Percentiles rank a stretch among this genome's conserved stretches.
Evolutionary conservation across 768 basidiomycete species (phyloP).

Genomic region (Steccherinum ochraceum): DNA sequence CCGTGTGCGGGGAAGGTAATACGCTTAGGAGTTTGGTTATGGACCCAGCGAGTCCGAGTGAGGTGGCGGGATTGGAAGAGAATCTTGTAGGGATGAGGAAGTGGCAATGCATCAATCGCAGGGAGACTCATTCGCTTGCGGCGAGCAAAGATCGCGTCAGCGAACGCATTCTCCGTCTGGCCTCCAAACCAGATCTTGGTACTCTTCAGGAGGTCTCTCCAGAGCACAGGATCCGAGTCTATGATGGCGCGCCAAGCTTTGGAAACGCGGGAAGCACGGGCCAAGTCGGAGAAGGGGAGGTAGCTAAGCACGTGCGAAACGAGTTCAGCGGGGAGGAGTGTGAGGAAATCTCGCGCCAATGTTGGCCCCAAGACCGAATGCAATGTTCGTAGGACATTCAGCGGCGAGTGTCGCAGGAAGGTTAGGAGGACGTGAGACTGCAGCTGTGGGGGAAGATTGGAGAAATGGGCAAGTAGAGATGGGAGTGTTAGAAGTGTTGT

Average conservation of each 20-base stretch:
- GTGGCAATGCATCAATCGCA: constrained; percentile 47
- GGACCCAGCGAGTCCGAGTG: constrained; percentile 75
- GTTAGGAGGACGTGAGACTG: constrained; percentile 94
- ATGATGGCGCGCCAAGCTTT: constrained; percentile 88
- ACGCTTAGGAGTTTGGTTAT: constrained; percentile 64
- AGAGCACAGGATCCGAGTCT: constrained; percentile 84
- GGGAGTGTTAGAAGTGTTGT: constrained; percentile 86
- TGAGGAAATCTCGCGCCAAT: constrained; percentile 90
- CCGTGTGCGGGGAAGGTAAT: constrained; percentile 86
- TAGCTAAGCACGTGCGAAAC: constrained; percentile 83
- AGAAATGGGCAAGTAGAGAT: constrained; percentile 75
- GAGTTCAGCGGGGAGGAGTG: constrained; percentile 86
- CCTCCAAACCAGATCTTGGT: constrained; percentile 90
- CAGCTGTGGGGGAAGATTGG: constrained; percentile 66
- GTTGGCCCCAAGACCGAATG: constrained; percentile 87
- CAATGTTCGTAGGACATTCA: constrained; percentile 85
- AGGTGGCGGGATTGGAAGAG: constrained; percentile 89
- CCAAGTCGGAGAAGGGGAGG: constrained; percentile 76
- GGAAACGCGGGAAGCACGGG: constrained; percentile 84
- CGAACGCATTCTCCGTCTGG: constrained; percentile 76
- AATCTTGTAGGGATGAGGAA: constrained; percentile 85
- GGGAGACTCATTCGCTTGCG: constrained; percentile 38
- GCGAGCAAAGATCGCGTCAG: constrained; percentile 59
- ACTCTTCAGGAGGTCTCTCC: constrained; percentile 79
- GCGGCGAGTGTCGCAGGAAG: constrained; percentile 84